Percentiles rank a stretch among this genome's conserved stretches.
Conservation (phyloP, 2,329 filamentous ascomycete species). For the Aureobasidium sp. region DNA sequence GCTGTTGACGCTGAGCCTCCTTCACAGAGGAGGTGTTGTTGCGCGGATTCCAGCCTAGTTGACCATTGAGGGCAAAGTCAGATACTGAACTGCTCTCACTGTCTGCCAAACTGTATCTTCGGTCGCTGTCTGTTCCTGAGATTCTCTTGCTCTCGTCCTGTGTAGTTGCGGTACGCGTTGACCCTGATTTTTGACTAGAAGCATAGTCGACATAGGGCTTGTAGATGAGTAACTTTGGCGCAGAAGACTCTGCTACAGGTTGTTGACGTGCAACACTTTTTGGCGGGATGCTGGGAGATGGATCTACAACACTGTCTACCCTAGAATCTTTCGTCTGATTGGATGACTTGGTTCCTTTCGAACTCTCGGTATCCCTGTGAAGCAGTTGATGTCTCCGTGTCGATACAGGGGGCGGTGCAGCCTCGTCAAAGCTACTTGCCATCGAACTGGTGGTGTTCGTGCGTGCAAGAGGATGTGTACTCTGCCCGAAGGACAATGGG, state of each 20-base stretch:
- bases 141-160: not conserved
- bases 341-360: not conserved
- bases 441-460: not conserved
- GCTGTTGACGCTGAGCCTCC: not conserved
- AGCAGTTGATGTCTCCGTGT: not conserved
- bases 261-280: not conserved
- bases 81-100: slow-evolving; percentile 9
- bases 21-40: not conserved
- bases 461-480: not conserved
- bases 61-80: slow-evolving; percentile 14
- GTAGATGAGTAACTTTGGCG: not conserved
- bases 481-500: not conserved
- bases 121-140: not conserved
- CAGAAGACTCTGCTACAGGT: not conserved
- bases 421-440: slow-evolving; percentile 4
- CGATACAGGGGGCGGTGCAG: not conserved
- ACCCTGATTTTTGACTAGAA: not conserved
- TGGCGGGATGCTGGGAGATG: not conserved
- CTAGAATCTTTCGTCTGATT: not conserved
- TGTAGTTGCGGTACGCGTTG: not conserved
- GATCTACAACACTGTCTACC: not conserved
- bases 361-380: not conserved
- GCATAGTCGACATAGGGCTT: slow-evolving; percentile 6
- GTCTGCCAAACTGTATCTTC: slow-evolving; percentile 9
- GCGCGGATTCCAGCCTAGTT: slow-evolving; percentile 13